Evolutionary conservation across 2,329 filamentous ascomycete species (phyloP), one percentile per base, ranked within the genome.

Genomic region (Paracamarosporium sp.): DNA sequence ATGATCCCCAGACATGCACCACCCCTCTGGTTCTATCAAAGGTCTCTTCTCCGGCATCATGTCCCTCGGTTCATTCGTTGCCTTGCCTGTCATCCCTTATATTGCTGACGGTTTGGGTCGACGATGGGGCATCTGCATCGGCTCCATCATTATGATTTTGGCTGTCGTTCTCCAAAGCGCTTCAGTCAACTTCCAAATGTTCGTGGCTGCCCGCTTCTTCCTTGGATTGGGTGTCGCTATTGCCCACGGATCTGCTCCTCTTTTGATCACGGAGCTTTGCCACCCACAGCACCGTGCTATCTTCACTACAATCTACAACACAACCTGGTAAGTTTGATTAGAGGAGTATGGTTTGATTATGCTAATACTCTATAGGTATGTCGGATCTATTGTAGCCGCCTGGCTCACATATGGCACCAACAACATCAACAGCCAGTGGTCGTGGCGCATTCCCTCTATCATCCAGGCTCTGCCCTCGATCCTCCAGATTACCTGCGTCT

Each of bases 361-460:
- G 59, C 60, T 66, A 63, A 54, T 57, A 62, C 35, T 58, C 50
- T 11, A 60, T 56, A 89, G 86, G 86, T 88, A 88, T 70, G 68
- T 86, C 53, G 85, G 82, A 4, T 81, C 80, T 54, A 83, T 84
- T 53, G 59, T 83, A 6, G 81, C 82, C 15, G 80, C 79, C 1
- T 83, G 82, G 76, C 79, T 80, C 3, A 82, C 82, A 41, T 69
- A 63, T 47, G 68, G 68, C 28, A 69, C 61, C 53, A 66, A 67
- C 57, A 69, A 68, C 50, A 73, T 79, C 31, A 61, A 74, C 27
- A 77, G 31, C 48, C 78, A 78, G 43, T 85, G 82, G 83, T 76
- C 79, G 3, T 74, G 71, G 84, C 76, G 82, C 44, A 77, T 85
- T n/a, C 85, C 84, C 0, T 83, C 81, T 1, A 74, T 85, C 9